Conservation (phyloP, 768 basidiomycete genomes). For the Russula emetica region DNA sequence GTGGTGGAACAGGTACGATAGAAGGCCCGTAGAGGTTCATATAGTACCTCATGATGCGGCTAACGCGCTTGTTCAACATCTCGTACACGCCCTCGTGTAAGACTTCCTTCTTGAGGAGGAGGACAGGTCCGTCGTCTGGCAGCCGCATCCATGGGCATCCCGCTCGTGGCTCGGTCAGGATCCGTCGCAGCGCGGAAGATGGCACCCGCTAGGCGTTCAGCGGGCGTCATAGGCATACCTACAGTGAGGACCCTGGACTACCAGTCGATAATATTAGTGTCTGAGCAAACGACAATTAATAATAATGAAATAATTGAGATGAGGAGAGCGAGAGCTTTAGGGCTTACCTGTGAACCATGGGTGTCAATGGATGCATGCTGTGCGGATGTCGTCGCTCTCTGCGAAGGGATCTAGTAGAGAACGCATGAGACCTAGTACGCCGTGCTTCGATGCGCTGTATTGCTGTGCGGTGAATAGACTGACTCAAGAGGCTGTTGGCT, state of each 20-base stretch:
- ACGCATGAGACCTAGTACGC: conserved; percentile 50
- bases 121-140: conserved; percentile 48
- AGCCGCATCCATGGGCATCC: conserved; percentile 47
- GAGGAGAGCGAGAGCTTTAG: too few relatives aligned
- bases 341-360: conserved; percentile 51
- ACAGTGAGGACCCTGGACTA: conserved; percentile 42
- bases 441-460: conserved; percentile 54
- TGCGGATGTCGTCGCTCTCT: conserved; percentile 39
- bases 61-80: conserved; percentile 40
- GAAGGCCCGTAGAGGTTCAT: too few relatives aligned
- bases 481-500: conserved; percentile 46
- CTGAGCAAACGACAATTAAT: too few relatives aligned
- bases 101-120: conserved; percentile 44
- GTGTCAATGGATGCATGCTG: conserved; percentile 46
- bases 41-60: conserved; percentile 4
- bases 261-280: conserved; percentile 45
- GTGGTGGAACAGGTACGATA: too few relatives aligned
- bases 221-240: conserved; percentile 47
- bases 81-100: conserved; percentile 51
- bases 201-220: conserved; percentile 47
- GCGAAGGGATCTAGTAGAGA: conserved; percentile 41
- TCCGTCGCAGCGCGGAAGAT: conserved; percentile 51
- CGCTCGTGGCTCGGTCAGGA: conserved; percentile 42
- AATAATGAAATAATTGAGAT: too few relatives aligned
- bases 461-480: conserved; percentile 42